A percentile compares a stretch with the other conserved stretches of the same genome.
Evolutionary conservation across 495 filamentous ascomycete species (phyloP).

Genomic region (Terfezia claveryi): DNA sequence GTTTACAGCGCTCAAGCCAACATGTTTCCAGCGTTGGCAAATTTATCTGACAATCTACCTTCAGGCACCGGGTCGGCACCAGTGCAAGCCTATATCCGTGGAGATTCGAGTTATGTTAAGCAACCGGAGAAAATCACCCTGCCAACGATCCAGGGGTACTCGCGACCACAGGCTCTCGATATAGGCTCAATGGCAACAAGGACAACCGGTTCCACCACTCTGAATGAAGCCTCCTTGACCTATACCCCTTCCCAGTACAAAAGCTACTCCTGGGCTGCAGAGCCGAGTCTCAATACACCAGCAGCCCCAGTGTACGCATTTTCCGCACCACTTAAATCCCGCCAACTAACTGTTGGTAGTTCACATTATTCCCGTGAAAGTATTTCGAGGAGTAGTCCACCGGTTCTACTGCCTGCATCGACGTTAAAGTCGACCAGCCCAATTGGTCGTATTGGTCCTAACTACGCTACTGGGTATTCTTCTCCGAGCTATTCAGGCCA

Average conservation of each 20-base stretch:
- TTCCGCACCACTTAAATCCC: background rate
- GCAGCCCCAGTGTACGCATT: background rate
- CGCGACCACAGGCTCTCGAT: background rate
- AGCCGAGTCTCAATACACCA: background rate
- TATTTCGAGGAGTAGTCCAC: too few relatives aligned
- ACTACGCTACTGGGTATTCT: too few relatives aligned
- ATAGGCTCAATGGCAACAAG: background rate
- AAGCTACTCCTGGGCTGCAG: background rate
- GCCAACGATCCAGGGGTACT: background rate
- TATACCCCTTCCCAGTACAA: background rate
- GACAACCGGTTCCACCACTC: background rate
- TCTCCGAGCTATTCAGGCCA: too few relatives aligned
- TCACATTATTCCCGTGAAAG: too few relatives aligned
- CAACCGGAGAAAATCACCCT: background rate
- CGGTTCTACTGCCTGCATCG: too few relatives aligned
- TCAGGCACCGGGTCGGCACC: background rate
- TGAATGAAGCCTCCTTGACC: background rate
- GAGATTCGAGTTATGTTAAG: background rate
- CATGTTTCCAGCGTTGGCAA: background rate
- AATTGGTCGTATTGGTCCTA: too few relatives aligned
- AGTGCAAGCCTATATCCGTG: background rate
- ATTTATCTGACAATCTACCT: background rate
- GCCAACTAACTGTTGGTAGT: too few relatives aligned
- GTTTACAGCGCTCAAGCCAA: background rate
- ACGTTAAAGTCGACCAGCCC: too few relatives aligned